A percentile compares a stretch with the other conserved stretches of the same genome.
Evolutionary conservation across 768 basidiomycete species (phyloP).

Genomic region (Tulasnella calospora): DNA sequence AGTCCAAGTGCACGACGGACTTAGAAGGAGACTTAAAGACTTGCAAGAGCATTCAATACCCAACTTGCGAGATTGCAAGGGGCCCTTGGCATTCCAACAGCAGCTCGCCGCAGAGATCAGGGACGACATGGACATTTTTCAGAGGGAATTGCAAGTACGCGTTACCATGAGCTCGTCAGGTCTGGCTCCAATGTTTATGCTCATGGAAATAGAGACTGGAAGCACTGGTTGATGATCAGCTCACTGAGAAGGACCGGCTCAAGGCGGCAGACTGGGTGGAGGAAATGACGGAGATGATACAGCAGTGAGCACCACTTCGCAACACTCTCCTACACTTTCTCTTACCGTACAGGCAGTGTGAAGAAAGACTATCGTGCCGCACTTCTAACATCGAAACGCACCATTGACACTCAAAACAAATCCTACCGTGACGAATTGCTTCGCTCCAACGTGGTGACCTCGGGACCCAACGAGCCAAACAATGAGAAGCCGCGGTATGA

Average conservation of each 20-base stretch:
- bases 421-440: slow-evolving; percentile 69
- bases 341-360: slow-evolving; percentile 41
- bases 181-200: slow-evolving; percentile 6
- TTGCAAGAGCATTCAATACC: slow-evolving; percentile 69
- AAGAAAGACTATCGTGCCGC: slow-evolving; percentile 63
- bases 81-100: slow-evolving; percentile 67
- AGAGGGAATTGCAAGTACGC: slow-evolving; percentile 62
- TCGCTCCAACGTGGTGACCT: slow-evolving; percentile 42
- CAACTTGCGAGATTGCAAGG: slow-evolving; percentile 60
- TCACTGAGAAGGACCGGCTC: slow-evolving; percentile 49
- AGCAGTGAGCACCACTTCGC: slow-evolving; percentile 42
- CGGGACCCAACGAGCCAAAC: neutral
- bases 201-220: slow-evolving; percentile 54
- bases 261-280: slow-evolving; percentile 47
- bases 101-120: slow-evolving; percentile 67
- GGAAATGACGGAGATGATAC: slow-evolving; percentile 46
- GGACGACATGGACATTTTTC: slow-evolving; percentile 63
- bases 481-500: slow-evolving; percentile 42
- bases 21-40: slow-evolving; percentile 51
- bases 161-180: neutral
- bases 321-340: slow-evolving; percentile 24
- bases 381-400: slow-evolving; percentile 64
- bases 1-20: slow-evolving; percentile 3
- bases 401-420: slow-evolving; percentile 56
- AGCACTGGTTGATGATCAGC: slow-evolving; percentile 65